phyloP scores from a whole-genome alignment of 2,329 filamentous ascomycete genomes.

The Aspergillus tanneri region DNA sequence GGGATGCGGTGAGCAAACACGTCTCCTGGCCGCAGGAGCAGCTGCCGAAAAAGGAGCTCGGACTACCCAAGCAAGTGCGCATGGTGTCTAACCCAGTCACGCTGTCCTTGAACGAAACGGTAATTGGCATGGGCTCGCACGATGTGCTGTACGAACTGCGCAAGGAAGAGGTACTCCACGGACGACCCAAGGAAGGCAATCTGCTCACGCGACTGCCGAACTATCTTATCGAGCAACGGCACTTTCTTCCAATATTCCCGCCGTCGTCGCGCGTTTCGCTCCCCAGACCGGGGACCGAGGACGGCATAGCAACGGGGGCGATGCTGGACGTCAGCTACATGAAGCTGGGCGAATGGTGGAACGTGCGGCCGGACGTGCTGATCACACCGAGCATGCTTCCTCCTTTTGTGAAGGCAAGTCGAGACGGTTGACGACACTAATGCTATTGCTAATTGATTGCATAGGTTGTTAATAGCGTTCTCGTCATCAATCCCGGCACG shows the following conservation, averaged over 20 bases:
- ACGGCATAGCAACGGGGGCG: constrained; percentile 66
- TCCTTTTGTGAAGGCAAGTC: constrained; percentile 78
- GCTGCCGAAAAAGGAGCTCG: constrained; percentile 69
- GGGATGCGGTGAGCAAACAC: constrained; percentile 77
- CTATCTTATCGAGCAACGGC: constrained; percentile 82
- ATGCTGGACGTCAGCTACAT: constrained; percentile 80
- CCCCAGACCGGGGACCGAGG: constrained; percentile 62
- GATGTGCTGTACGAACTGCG: constrained; percentile 81
- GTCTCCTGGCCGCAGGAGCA: constrained; percentile 82
- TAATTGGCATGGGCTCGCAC: constrained; percentile 77
- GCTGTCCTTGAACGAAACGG: constrained; percentile 80
- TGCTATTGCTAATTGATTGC: constrained; percentile 3
- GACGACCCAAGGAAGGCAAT: constrained; percentile 57
- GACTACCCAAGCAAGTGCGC: constrained; percentile 71
- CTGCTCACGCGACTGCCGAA: constrained; percentile 69
- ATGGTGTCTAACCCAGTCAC: constrained; percentile 90
- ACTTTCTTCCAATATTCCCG: constrained; percentile 88
- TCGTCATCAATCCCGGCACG: constrained; percentile 86
- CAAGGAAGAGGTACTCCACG: constrained; percentile 67
- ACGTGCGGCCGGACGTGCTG: constrained; percentile 79
- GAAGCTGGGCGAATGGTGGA: constrained; percentile 87
- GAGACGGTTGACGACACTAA: background rate
- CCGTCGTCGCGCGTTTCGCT: constrained; percentile 67
- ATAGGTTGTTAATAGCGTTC: constrained; percentile 84
- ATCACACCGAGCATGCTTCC: constrained; percentile 78